Evolutionary conservation across 2,329 filamentous ascomycete genomes (phyloP).

Genomic region (Venturia nashicola): DNA sequence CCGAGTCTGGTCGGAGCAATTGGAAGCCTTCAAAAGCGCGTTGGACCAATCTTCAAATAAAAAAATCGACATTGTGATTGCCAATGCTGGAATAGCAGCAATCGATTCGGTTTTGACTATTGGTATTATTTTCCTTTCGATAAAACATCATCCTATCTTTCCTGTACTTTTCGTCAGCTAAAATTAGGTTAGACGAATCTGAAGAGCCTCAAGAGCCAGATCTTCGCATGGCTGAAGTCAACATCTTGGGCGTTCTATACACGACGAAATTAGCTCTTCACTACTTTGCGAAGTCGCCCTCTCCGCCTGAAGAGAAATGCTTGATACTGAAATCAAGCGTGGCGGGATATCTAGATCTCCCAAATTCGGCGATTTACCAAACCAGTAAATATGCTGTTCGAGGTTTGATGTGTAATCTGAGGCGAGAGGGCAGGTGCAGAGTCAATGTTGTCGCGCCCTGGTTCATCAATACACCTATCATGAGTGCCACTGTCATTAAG

Average conservation of each 20-base stretch:
- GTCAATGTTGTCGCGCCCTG: slow-evolving; percentile 10
- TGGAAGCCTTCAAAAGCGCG: slow-evolving; percentile 29
- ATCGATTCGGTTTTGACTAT: slow-evolving; percentile 28
- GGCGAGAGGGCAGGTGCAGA: background rate
- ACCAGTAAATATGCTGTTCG: slow-evolving; percentile 8
- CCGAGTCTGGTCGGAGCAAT: slow-evolving; percentile 31
- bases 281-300: slow-evolving; percentile 23
- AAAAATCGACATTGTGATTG: slow-evolving; percentile 34
- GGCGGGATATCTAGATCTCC: slow-evolving; percentile 6
- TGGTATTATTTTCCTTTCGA: slow-evolving; percentile 15
- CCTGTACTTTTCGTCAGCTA: slow-evolving; percentile 12
- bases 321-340: slow-evolving; percentile 10
- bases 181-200: slow-evolving; percentile 13
- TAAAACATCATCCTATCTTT: background rate
- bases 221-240: slow-evolving; percentile 30
- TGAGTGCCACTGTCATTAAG: background rate
- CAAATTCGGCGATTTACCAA: background rate
- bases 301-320: background rate
- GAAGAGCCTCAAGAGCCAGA: slow-evolving; percentile 21
- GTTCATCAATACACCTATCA: slow-evolving; percentile 6
- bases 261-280: slow-evolving; percentile 36
- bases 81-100: slow-evolving; percentile 34
- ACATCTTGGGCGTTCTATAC: slow-evolving; percentile 31
- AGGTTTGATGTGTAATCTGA: slow-evolving; percentile 10
- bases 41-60: slow-evolving; percentile 24